Base-by-base conservation (phyloP, 2,329 filamentous ascomycete species). In the Cadophora sp. region DNA sequence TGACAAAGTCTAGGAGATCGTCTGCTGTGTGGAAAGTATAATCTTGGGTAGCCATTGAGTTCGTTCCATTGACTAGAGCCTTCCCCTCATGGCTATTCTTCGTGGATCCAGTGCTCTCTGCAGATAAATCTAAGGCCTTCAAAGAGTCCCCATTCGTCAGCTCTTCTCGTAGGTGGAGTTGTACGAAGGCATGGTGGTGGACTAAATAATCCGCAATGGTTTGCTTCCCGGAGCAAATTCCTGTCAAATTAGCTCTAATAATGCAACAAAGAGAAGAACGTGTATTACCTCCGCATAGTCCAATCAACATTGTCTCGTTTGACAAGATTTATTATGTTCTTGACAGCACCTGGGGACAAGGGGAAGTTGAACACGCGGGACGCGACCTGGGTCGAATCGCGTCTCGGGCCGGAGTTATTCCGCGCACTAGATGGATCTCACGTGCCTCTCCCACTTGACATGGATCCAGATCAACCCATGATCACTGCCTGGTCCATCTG, bases 151-250 rank as follows among this genome's bases (percentile, higher is more conserved):
- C 64, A 59, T 72, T 69, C 26, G 46, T 50, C 6, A 46, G 46
- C 4, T 72, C 66, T 34, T 71, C 66, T 8, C 75, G 80, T 34
- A 97, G 84, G 74, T 87, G 85, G 67, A 97, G 86, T 58, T 88
- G 87, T 69, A 87, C 89, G 81, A 98, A 99, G 69, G 88, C 89
- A 80, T 97, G 92, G 72, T 94, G 88, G 71, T 94, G 87, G 72
- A 94, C 88, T 9, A 99, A 87, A 79, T 97, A 97, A 65, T 92
- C 88, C 67, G 94, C 94, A 72, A 98, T 92, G 11, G 93, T 93
- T 78, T 89, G 90, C 83, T 97, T 98, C 76, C 96, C 96, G 60
- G 95, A 90, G 82, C 94, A 98, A 76, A 97, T 95, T 76, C 92
- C 94, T 96, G 50, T 1, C 29, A 19, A 31, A 34, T 58, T 50